These are phyloP conservation scores for Asterionellopsis glacialis DNA, from an alignment of 108 stramenopile species.

Conservation along the genomic window DNA sequence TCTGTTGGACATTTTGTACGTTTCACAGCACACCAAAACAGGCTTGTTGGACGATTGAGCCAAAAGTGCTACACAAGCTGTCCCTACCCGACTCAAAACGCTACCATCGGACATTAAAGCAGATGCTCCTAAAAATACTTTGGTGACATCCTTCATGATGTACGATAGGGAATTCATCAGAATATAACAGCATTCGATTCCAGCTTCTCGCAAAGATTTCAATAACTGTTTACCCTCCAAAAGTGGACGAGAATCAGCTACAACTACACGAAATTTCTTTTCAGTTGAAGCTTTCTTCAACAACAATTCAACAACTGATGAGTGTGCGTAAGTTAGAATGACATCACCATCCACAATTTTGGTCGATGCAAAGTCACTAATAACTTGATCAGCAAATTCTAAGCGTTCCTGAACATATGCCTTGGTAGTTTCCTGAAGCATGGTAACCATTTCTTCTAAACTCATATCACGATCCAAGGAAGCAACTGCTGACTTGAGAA, in stretches of 20 bases:
- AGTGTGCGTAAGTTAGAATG: constrained; percentile 87
- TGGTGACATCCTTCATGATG: constrained; percentile 93
- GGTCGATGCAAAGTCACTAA: constrained; percentile 68
- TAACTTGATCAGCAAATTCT: constrained; percentile 83
- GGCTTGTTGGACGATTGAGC: constrained; percentile 87
- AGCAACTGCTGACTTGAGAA: constrained; percentile 79
- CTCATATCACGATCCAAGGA: constrained; percentile 81
- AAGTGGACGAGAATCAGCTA: constrained; percentile 87
- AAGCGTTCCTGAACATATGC: constrained; percentile 87
- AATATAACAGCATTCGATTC: constrained; percentile 85
- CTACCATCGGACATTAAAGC: constrained; percentile 96
- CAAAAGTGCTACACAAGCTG: constrained; percentile 91
- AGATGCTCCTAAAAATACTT: constrained; percentile 95
- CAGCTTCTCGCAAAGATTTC: constrained; percentile 52
- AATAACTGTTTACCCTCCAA: constrained; percentile 83
- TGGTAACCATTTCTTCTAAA: constrained; percentile 64
- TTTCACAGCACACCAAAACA: constrained; percentile 96
- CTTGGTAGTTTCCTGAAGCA: constrained; percentile 79
- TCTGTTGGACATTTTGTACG: constrained; percentile 97
- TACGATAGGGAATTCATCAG: constrained; percentile 86
- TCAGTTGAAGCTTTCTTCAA: constrained; percentile 40
- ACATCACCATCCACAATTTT: constrained; percentile 92
- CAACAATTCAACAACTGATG: constrained; percentile 53
- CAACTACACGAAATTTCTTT: constrained; percentile 81
- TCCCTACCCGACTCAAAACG: constrained; percentile 88